These are phyloP conservation scores for Linum tenue DNA, from an alignment of 345 rosid genomes.

Conservation along the genomic window DNA sequence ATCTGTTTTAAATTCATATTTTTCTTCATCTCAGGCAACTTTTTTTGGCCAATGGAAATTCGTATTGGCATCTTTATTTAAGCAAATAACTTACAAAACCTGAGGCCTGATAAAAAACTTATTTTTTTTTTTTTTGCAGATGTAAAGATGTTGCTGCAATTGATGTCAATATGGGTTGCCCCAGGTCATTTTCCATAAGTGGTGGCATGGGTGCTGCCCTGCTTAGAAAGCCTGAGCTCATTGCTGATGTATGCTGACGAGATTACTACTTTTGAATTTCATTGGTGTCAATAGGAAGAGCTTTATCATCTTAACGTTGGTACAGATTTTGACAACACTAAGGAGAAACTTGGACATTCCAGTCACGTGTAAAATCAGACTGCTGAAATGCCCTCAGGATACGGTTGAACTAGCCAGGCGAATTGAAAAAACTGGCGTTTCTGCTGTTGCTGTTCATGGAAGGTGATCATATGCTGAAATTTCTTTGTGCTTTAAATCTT, in stretches of 20 bases:
- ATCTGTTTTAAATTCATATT: too few species aligned
- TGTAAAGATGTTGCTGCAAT: conserved; percentile 78
- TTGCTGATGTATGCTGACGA: conserved; percentile 55
- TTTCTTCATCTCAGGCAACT: too few species aligned
- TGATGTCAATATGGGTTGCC: conserved; percentile 97
- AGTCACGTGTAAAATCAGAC: conserved; percentile 84
- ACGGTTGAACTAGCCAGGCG: conserved; percentile 87
- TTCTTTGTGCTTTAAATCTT: conserved; percentile 6
- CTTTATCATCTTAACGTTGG: neutral
- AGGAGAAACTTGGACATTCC: conserved; percentile 75
- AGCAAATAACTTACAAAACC: too few species aligned
- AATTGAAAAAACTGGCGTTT: conserved; percentile 86
- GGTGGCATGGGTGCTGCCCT: conserved; percentile 99
- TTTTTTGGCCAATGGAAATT: too few species aligned
- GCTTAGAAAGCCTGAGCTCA: conserved; percentile 68
- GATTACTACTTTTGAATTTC: too few species aligned
- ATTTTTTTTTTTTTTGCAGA: conserved; percentile 27
- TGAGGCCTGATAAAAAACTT: too few species aligned
- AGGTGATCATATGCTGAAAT: conserved; percentile 33
- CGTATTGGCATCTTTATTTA: too few species aligned
- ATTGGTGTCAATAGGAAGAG: too few species aligned
- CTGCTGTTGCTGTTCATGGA: conserved; percentile 95
- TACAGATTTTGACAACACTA: conserved; percentile 69
- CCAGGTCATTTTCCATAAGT: conserved; percentile 78
- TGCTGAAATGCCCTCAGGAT: conserved; percentile 58